Percentiles rank a stretch among this genome's conserved stretches.
Conservation (phyloP, 371 early-diverging fungal species). For the Actinomortierella wolfii region DNA sequence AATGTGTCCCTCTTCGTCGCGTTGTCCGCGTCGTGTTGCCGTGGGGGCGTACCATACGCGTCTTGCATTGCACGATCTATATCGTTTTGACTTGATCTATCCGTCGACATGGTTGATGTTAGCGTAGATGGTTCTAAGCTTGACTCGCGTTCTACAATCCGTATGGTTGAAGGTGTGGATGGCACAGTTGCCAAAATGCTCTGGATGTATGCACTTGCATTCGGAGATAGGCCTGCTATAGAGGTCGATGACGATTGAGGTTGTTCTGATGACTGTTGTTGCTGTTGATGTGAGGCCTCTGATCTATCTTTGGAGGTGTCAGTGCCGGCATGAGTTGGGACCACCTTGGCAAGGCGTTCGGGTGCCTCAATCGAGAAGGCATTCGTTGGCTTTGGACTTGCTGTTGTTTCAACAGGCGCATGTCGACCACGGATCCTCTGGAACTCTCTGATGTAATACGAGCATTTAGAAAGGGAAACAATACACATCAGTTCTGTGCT, state of each 20-base stretch:
- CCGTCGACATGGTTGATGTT: neutral
- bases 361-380: no score
- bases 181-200: slow-evolving; percentile 34
- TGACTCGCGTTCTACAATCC: slow-evolving; percentile 30
- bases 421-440: no score
- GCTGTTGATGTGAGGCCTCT: neutral
- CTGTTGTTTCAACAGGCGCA: no score
- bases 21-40: slow-evolving; percentile 5
- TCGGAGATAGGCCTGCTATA: neutral
- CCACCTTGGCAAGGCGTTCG: neutral
- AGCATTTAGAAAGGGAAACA: no score
- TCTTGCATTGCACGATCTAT: slow-evolving; percentile 24
- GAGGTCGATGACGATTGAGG: no score
- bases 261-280: neutral
- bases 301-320: neutral
- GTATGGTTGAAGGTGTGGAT: slow-evolving; percentile 31
- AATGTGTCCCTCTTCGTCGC: slow-evolving; percentile 6
- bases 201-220: slow-evolving; percentile 15
- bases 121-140: neutral
- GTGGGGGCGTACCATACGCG: neutral
- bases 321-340: neutral
- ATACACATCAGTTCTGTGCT: no score
- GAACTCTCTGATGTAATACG: no score
- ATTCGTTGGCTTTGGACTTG: no score
- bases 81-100: slow-evolving; percentile 5